A percentile compares a stretch with the other conserved stretches of the same genome.
Evolutionary conservation across 2,329 filamentous ascomycete species (phyloP).

Genomic region (Lomentospora prolificans): DNA sequence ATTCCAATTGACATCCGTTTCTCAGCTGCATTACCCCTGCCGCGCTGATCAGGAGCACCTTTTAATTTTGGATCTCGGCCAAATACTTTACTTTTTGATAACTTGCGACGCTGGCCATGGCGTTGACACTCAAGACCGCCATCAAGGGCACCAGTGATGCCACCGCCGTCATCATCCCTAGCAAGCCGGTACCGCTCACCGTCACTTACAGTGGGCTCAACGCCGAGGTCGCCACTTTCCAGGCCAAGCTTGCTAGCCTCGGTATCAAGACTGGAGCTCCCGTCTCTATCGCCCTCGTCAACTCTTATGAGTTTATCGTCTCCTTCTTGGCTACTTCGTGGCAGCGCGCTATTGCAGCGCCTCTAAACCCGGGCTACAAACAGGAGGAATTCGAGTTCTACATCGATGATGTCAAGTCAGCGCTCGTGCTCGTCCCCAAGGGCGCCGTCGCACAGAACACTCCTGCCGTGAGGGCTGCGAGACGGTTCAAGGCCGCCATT

Average conservation of each 20-base stretch:
- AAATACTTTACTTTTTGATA: background rate
- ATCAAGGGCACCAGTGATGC: constrained; percentile 34
- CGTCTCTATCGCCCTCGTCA: constrained; percentile 74
- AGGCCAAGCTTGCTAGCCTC: constrained; percentile 65
- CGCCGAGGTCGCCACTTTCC: constrained; percentile 59
- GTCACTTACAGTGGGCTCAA: constrained; percentile 61
- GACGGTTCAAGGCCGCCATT: constrained; percentile 73
- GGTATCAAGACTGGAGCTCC: constrained; percentile 60
- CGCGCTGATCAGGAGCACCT: no score
- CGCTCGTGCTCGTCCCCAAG: constrained; percentile 64
- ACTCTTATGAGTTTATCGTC: constrained; percentile 82
- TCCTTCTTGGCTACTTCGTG: constrained; percentile 78
- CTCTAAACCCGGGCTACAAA: constrained; percentile 82
- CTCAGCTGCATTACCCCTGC: background rate
- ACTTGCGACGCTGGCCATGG: constrained; percentile 20
- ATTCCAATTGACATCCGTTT: background rate
- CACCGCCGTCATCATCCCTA: constrained; percentile 64
- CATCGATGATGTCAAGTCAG: constrained; percentile 76
- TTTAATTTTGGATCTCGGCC: no score
- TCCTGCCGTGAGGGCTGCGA: constrained; percentile 65
- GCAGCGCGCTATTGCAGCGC: constrained; percentile 75
- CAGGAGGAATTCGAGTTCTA: constrained; percentile 89
- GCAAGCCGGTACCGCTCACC: constrained; percentile 49
- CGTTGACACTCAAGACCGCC: constrained; percentile 39
- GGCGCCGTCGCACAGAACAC: constrained; percentile 58